phyloP scores from a whole-genome alignment of 352 stramenopile species.

The Globisporangium paddicum region DNA sequence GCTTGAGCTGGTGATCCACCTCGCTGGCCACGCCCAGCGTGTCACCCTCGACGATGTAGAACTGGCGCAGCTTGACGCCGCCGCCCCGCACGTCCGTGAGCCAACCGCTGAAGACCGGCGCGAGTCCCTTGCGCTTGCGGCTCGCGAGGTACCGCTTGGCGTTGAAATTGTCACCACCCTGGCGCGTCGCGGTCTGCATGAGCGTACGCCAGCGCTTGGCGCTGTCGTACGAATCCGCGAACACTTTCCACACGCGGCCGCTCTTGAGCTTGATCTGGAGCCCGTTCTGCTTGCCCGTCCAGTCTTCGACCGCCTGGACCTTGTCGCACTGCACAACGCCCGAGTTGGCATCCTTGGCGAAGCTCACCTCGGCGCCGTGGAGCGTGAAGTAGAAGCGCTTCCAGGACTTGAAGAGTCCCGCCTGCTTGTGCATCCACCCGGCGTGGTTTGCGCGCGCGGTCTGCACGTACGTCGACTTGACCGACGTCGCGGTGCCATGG shows the following conservation, averaged over 20 bases:
- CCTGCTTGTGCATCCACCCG: slow-evolving; percentile 76
- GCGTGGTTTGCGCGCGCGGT: slow-evolving; percentile 68
- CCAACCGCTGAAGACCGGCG: slow-evolving; percentile 74
- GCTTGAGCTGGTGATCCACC: slow-evolving; percentile 73
- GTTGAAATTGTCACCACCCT: slow-evolving; percentile 44
- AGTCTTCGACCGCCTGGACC: slow-evolving; percentile 55
- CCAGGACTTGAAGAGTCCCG: slow-evolving; percentile 76
- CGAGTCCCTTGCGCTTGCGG: slow-evolving; percentile 60
- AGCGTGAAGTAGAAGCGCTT: slow-evolving; percentile 81
- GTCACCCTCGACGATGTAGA: slow-evolving; percentile 71
- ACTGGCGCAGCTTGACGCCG: slow-evolving; percentile 44
- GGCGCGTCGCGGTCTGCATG: slow-evolving; percentile 43
- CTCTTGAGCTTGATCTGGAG: slow-evolving; percentile 64
- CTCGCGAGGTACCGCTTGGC: slow-evolving; percentile 67
- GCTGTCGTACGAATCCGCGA: slow-evolving; percentile 73
- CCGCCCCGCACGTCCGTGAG: slow-evolving; percentile 51
- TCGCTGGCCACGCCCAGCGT: slow-evolving; percentile 71
- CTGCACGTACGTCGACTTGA: slow-evolving; percentile 79
- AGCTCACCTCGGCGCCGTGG: slow-evolving; percentile 67
- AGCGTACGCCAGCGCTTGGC: slow-evolving; percentile 70
- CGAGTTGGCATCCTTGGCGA: slow-evolving; percentile 71
- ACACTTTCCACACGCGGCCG: slow-evolving; percentile 61
- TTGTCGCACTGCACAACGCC: slow-evolving; percentile 53
- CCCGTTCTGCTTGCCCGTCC: slow-evolving; percentile 64
- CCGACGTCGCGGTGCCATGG: slow-evolving; percentile 24